A percentile compares a stretch with the other conserved stretches of the same genome.
Conservation (phyloP, 1,284 basidiomycete species). For the Boletus smithii region DNA sequence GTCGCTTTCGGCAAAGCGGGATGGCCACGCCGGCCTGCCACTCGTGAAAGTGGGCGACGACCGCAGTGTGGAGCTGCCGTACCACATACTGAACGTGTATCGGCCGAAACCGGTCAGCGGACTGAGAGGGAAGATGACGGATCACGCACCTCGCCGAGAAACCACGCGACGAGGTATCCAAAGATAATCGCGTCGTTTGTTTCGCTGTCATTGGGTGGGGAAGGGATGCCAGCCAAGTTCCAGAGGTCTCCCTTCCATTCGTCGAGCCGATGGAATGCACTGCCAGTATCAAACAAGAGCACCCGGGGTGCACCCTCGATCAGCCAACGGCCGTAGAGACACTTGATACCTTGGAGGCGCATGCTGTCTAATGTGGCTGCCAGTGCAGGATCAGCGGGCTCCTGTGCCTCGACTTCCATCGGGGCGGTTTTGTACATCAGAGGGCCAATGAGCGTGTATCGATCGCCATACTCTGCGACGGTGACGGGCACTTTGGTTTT, state of each 20-base stretch:
- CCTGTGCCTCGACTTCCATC: constrained; percentile 95
- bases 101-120: constrained; percentile 15
- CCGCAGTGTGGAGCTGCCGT: constrained; percentile 76
- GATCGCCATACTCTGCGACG: constrained; percentile 86
- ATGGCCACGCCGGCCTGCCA: constrained; percentile 99
- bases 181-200: constrained; percentile 99
- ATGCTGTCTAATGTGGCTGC: constrained; percentile 71
- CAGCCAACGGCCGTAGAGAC: constrained; percentile 94
- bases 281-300: constrained; percentile 93
- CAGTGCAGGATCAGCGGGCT: constrained; percentile 75
- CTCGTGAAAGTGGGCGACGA: constrained; percentile 98
- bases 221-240: constrained; percentile 96
- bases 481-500: constrained; percentile 99
- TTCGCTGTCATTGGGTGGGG: constrained; percentile 93
- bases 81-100: constrained; percentile 62
- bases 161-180: constrained; percentile 99
- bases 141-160: constrained; percentile 85
- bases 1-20: constrained; percentile 91
- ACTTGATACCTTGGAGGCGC: constrained; percentile 88
- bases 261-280: constrained; percentile 84
- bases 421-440: constrained; percentile 97
- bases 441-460: constrained; percentile 92
- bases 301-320: constrained; percentile 95
- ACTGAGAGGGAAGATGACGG: constrained; percentile 7
- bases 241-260: constrained; percentile 99